phyloP scores from a whole-genome alignment of 2,329 filamentous ascomycete genomes.

The Cladosporium austrohemisphaericum region DNA sequence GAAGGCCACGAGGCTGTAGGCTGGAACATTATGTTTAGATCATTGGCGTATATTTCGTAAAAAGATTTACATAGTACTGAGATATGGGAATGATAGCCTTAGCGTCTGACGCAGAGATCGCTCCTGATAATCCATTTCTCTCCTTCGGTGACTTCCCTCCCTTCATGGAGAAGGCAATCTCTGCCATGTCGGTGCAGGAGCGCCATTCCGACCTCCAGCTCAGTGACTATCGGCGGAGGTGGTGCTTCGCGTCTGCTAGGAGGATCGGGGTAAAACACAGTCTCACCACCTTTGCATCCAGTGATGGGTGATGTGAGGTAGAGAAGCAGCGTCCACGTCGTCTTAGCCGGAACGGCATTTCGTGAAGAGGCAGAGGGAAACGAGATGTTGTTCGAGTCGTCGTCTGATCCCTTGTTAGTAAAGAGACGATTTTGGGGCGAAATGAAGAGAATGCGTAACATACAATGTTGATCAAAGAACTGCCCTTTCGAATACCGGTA shows the following conservation, averaged over 20 bases:
- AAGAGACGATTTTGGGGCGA: not conserved
- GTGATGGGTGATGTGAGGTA: slow-evolving; percentile 75
- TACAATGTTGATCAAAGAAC: slow-evolving; percentile 91
- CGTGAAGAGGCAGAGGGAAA: slow-evolving; percentile 46
- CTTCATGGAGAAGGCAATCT: slow-evolving; percentile 86
- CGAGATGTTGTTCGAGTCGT: slow-evolving; percentile 74
- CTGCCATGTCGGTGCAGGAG: slow-evolving; percentile 85
- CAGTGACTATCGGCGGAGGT: slow-evolving; percentile 61
- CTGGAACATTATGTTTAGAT: too few relatives aligned
- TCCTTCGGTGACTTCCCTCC: slow-evolving; percentile 69
- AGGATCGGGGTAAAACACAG: slow-evolving; percentile 77
- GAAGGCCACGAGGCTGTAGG: slow-evolving; percentile 31
- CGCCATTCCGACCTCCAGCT: slow-evolving; percentile 77
- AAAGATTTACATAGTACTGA: not conserved
- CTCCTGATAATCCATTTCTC: slow-evolving; percentile 91
- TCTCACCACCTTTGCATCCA: slow-evolving; percentile 80
- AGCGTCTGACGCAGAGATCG: slow-evolving; percentile 67
- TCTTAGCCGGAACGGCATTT: slow-evolving; percentile 55
- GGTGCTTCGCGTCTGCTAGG: slow-evolving; percentile 38
- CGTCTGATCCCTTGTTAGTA: slow-evolving; percentile 54
- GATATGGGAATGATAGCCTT: not conserved
- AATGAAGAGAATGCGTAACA: too few relatives aligned
- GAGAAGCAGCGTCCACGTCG: slow-evolving; percentile 87
- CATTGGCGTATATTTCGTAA: not conserved
- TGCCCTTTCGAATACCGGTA: slow-evolving; percentile 84